Evolutionary conservation across 1,284 basidiomycete genomes (phyloP).

Genomic region (Ceraceosorus bombacis): DNA sequence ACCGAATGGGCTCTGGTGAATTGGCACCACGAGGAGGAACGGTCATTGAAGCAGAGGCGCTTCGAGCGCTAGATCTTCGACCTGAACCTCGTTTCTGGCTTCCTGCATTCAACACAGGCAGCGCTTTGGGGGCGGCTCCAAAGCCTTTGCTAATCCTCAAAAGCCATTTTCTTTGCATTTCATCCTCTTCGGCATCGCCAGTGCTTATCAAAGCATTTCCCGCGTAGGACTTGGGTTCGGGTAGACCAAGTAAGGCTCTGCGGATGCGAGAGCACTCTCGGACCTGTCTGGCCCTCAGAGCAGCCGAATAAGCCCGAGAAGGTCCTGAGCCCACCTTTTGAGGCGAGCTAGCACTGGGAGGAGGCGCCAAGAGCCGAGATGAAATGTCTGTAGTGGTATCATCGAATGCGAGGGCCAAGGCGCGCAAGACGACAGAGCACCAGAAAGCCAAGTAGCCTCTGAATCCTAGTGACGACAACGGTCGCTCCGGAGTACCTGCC

Average conservation of each 20-base stretch:
- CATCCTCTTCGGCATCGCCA: slow-evolving; percentile 4
- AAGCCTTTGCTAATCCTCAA: background rate
- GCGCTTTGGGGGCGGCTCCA: background rate
- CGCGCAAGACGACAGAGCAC: slow-evolving; percentile 74
- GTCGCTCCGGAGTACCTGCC: slow-evolving; percentile 86
- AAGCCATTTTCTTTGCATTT: background rate
- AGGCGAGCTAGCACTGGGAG: slow-evolving; percentile 1
- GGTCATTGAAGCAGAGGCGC: no score
- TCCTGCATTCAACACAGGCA: no score
- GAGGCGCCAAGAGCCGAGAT: slow-evolving; percentile 5
- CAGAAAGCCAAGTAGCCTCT: slow-evolving; percentile 87
- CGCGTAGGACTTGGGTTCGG: slow-evolving; percentile 1
- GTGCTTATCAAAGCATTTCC: background rate
- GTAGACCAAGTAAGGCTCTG: slow-evolving; percentile 12
- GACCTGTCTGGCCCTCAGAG: background rate
- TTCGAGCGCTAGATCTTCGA: no score
- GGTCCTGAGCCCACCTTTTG: slow-evolving; percentile 4
- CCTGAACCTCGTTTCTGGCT: no score
- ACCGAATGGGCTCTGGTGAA: no score
- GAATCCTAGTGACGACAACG: slow-evolving; percentile 83
- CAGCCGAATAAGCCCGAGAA: slow-evolving; percentile 13
- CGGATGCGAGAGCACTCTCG: slow-evolving; percentile 7
- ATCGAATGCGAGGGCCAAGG: slow-evolving; percentile 59
- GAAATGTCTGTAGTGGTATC: slow-evolving; percentile 8
- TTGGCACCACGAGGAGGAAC: no score